A percentile compares a stretch with the other conserved stretches of the same genome.
These are phyloP conservation scores for Diaporthe amygdali DNA, from an alignment of 2,329 filamentous ascomycete genomes.

Conservation along the genomic window DNA sequence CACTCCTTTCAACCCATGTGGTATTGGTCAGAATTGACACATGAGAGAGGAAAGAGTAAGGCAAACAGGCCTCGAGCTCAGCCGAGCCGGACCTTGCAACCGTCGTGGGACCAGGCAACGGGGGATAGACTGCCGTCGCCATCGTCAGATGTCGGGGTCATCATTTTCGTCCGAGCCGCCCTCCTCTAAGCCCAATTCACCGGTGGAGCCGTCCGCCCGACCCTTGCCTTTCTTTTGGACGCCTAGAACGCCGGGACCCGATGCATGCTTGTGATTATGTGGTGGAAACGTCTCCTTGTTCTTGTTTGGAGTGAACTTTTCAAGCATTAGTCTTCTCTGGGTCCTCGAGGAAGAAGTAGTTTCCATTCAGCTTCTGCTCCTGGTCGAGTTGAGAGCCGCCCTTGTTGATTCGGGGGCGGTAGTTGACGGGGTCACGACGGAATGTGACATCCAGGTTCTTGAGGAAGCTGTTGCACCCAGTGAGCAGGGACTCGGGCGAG, in stretches of 20 bases:
- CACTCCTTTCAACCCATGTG: neutral
- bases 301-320: conserved; percentile 61
- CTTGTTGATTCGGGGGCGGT: conserved; percentile 98
- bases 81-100: conserved; percentile 22
- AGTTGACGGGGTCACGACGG: conserved; percentile 96
- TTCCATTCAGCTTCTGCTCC: conserved; percentile 92
- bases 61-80: neutral
- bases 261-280: conserved; percentile 46
- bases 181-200: conserved; percentile 45
- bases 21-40: neutral
- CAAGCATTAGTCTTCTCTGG: conserved; percentile 58
- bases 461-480: conserved; percentile 95
- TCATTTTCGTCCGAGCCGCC: conserved; percentile 65
- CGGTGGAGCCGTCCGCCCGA: conserved; percentile 33
- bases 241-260: conserved; percentile 54
- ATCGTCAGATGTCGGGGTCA: conserved; percentile 67
- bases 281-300: conserved; percentile 32
- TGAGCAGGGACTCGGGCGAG: conserved; percentile 87
- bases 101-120: conserved; percentile 66
- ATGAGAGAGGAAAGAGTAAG: neutral
- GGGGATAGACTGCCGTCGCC: conserved; percentile 69
- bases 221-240: conserved; percentile 48
- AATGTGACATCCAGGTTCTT: conserved; percentile 98
- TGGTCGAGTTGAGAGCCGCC: conserved; percentile 93
- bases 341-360: conserved; percentile 98